Evolutionary conservation across 495 filamentous ascomycete genomes (phyloP).

Genomic region (Penicillium herquei): DNA sequence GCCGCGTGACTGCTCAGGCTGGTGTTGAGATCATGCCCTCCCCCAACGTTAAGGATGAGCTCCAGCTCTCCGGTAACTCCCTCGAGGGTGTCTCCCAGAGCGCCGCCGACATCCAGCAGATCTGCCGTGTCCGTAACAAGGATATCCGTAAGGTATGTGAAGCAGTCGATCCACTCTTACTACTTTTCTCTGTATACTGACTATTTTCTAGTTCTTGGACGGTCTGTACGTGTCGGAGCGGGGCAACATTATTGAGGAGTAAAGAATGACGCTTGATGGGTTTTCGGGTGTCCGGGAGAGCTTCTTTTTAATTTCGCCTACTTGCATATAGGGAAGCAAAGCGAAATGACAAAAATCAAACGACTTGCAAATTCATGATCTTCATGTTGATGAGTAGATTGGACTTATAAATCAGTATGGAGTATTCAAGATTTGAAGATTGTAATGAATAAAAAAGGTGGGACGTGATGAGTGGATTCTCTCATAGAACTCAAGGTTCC

Average conservation of each 20-base stretch:
- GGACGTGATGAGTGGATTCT: too few relatives aligned
- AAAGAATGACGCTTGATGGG: conserved; percentile 42
- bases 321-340: conserved; percentile 47
- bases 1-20: conserved; percentile 78
- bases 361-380: conserved; percentile 40
- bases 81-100: conserved; percentile 95
- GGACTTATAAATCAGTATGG: background rate
- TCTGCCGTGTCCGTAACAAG: conserved; percentile 99
- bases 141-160: conserved; percentile 95
- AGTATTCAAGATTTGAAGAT: background rate
- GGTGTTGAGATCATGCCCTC: conserved; percentile 90
- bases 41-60: conserved; percentile 94
- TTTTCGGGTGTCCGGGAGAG: conserved; percentile 42
- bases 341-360: conserved; percentile 46
- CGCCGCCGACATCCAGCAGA: conserved; percentile 98
- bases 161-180: background rate
- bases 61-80: conserved; percentile 88
- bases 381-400: conserved; percentile 1
- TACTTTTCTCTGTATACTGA: conserved; percentile 6
- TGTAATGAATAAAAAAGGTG: too few relatives aligned
- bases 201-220: conserved; percentile 82
- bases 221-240: conserved; percentile 98
- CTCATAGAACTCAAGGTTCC: too few relatives aligned
- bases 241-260: conserved; percentile 82
- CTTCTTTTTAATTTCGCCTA: conserved; percentile 45